Conservation (phyloP, 306 rosid genomes). For the Lupinus albus region DNA sequence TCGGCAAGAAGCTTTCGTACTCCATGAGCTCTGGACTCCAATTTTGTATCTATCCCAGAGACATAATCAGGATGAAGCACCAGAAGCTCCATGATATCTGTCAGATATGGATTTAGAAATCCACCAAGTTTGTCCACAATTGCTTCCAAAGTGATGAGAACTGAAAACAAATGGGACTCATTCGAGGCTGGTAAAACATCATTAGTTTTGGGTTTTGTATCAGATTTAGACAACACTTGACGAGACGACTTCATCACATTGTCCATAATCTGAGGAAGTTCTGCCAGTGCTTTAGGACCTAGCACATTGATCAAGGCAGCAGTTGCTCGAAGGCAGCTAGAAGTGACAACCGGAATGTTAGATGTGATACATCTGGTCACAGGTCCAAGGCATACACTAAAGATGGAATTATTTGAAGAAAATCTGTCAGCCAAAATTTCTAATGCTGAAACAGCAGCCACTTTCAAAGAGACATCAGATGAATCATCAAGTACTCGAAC, state of each 20-base stretch:
- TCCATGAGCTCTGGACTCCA: constrained; percentile 59
- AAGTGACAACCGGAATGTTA: constrained; percentile 52
- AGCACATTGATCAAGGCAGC: constrained; percentile 77
- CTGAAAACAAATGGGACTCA: constrained; percentile 57
- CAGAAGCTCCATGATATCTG: constrained; percentile 65
- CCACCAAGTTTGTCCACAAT: constrained; percentile 83
- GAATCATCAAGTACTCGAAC: constrained; percentile 61
- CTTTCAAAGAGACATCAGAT: constrained; percentile 61
- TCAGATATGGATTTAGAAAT: constrained; percentile 78
- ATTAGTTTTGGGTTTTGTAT: constrained; percentile 39
- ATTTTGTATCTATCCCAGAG: constrained; percentile 58
- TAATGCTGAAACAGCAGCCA: constrained; percentile 82
- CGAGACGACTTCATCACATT: constrained; percentile 59
- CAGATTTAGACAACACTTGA: constrained; percentile 44
- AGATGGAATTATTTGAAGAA: constrained; percentile 61
- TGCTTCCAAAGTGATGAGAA: constrained; percentile 73
- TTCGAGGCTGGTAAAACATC: constrained; percentile 43
- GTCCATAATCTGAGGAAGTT: constrained; percentile 80
- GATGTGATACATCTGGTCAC: constrained; percentile 56
- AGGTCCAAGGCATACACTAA: constrained; percentile 60
- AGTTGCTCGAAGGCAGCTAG: constrained; percentile 75
- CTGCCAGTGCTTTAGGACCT: constrained; percentile 76
- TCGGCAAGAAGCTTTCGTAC: constrained; percentile 69
- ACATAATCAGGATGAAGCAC: constrained; percentile 67
- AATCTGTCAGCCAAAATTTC: constrained; percentile 70